Conservation (phyloP, 257 asterid genomes). For the Phtheirospermum japonicum region DNA sequence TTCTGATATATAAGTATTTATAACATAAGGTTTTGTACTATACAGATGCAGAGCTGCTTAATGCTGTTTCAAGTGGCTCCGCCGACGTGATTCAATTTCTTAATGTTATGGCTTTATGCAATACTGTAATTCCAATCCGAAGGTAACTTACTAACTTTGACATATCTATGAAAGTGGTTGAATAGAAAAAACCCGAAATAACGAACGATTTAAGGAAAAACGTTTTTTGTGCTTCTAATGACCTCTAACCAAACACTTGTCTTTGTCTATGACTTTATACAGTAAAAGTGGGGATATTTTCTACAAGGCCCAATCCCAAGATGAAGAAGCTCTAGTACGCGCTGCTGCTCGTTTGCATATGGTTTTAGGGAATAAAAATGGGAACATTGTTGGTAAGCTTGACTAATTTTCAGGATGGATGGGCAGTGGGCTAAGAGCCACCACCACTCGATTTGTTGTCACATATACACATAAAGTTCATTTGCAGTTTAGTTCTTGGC, state of each 20-base stretch:
- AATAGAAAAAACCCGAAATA: slow-evolving; percentile 22
- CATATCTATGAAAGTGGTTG: slow-evolving; percentile 26
- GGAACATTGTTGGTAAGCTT: slow-evolving; percentile 68
- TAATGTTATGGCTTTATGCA: slow-evolving; percentile 90
- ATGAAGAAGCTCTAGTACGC: slow-evolving; percentile 97
- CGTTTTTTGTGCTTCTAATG: slow-evolving; percentile 22
- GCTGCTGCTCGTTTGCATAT: slow-evolving; percentile 91
- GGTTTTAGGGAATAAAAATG: slow-evolving; percentile 64
- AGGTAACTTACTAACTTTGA: slow-evolving; percentile 67
- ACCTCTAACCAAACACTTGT: slow-evolving; percentile 18
- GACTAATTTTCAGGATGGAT: neutral
- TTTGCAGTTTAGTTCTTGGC: too few relatives aligned
- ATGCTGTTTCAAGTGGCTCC: slow-evolving; percentile 68
- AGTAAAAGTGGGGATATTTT: slow-evolving; percentile 72
- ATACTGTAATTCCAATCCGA: slow-evolving; percentile 85
- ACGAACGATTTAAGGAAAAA: neutral
- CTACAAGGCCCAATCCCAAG: slow-evolving; percentile 97
- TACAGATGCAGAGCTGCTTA: slow-evolving; percentile 67
- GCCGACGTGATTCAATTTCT: slow-evolving; percentile 71
- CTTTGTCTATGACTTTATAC: slow-evolving; percentile 26
- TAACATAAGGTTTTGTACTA: slow-evolving; percentile 15
- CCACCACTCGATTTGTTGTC: too few relatives aligned
- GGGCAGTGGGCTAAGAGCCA: too few relatives aligned
- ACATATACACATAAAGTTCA: too few relatives aligned
- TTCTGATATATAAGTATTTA: slow-evolving; percentile 11